Base-by-base conservation (phyloP, 139 green algal genomes). In the Astrephomene gubernaculifera region DNA sequence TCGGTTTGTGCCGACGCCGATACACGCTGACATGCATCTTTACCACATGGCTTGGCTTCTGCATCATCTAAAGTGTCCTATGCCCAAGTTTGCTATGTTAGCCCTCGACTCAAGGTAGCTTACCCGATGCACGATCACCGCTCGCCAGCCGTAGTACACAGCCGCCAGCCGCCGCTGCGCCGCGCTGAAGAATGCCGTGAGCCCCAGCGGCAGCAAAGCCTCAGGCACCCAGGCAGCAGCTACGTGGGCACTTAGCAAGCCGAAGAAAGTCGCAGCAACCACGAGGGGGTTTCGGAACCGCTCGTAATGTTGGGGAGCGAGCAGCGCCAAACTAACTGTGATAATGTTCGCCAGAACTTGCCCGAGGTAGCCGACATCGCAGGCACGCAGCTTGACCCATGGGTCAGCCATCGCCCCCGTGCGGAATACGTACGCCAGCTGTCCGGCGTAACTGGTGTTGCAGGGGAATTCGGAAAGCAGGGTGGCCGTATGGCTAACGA, bases 381-480 rank as follows among this genome's bases (percentile, higher is more conserved):
- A 49, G 5, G 29, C 8, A 27, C 70, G 70, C 43, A 61, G 43
- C 44, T 44, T 9, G 36, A 41, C 7, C 70, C 70, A 33, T 6
- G 70, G 70, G 43, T 78, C 70, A n/a, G 41, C 4, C 8, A 29
- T n/a, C 2, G 71, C 45, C 4, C 44, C 44, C 2, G 44, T 65
- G 29, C 44, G 44, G 25, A 44, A 12, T 19, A 41, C n/a, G 70
- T 78, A 61, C 5, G 61, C 29, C 27, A 61, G 29, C 70, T 63
- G 70, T 9, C 29, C 2, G 8, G n/a, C 7, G 43, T 41, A 63
- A 6, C 29, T 4, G 27, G 27, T 29, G 43, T 29, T 44, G 70
- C 70, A 78, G 43, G 70, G 70, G 70, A 78, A 78, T 25, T 21
- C 27, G 70, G 44, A 29, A 10, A 79, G 44, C 4, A 64, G 10